Percentiles rank a stretch among this genome's conserved stretches.
Evolutionary conservation across 495 filamentous ascomycete species (phyloP).

Genomic region (Talaromyces stipitatus): DNA sequence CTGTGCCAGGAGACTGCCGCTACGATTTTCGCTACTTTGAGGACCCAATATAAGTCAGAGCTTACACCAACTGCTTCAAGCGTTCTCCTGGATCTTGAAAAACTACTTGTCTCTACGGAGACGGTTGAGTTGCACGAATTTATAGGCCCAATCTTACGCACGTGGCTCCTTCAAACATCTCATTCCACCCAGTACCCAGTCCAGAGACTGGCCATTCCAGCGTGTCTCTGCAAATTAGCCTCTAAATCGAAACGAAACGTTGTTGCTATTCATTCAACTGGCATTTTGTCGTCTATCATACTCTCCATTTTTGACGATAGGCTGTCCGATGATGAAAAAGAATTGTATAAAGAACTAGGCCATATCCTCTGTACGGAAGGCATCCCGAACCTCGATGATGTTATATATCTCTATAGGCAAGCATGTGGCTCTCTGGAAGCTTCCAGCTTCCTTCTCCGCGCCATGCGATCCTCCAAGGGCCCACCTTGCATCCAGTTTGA

Average conservation of each 20-base stretch:
- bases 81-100: slow-evolving; percentile 24
- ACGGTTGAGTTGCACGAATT: slow-evolving; percentile 35
- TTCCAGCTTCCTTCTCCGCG: slow-evolving; percentile 65
- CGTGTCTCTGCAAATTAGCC: slow-evolving; percentile 37
- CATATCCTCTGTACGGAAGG: slow-evolving; percentile 42
- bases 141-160: slow-evolving; percentile 32
- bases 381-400: slow-evolving; percentile 68
- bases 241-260: slow-evolving; percentile 64
- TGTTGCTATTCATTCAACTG: slow-evolving; percentile 67
- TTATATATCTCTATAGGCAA: slow-evolving; percentile 62
- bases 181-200: slow-evolving; percentile 16
- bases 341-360: slow-evolving; percentile 47
- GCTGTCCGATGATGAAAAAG: slow-evolving; percentile 41
- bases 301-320: slow-evolving; percentile 52
- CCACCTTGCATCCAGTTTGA: slow-evolving; percentile 92
- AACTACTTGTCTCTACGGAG: slow-evolving; percentile 29
- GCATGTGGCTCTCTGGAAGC: slow-evolving; percentile 53
- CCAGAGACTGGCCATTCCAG: slow-evolving; percentile 28
- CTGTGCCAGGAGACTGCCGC: slow-evolving; percentile 66
- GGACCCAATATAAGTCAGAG: slow-evolving; percentile 17
- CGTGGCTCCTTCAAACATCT: slow-evolving; percentile 31
- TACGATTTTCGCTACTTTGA: slow-evolving; percentile 29
- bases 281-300: slow-evolving; percentile 64
- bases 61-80: slow-evolving; percentile 10
- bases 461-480: slow-evolving; percentile 61